phyloP scores from a whole-genome alignment of 1,284 basidiomycete species.

The Naganishia liquefaciens region DNA sequence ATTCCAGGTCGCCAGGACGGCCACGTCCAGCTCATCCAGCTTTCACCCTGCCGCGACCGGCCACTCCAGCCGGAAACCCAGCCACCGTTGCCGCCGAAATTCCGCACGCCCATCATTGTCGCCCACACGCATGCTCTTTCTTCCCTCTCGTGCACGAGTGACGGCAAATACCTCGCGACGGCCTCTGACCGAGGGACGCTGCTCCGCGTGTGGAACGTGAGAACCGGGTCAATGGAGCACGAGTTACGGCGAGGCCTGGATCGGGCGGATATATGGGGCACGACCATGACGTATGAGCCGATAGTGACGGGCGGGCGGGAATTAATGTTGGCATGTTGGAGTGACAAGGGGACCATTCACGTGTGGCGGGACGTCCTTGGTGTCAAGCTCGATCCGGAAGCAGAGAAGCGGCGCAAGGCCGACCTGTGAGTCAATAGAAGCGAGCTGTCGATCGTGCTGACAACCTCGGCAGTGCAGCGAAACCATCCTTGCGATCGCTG shows the following conservation, averaged over 20 bases:
- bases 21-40: slow-evolving; percentile 84
- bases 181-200: slow-evolving; percentile 83
- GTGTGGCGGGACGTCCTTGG: slow-evolving; percentile 61
- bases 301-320: slow-evolving; percentile 64
- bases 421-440: slow-evolving; percentile 20
- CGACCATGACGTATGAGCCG: slow-evolving; percentile 55
- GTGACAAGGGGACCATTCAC: slow-evolving; percentile 95
- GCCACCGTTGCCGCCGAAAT: slow-evolving; percentile 36
- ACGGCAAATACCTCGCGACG: slow-evolving; percentile 78
- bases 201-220: slow-evolving; percentile 82
- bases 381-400: slow-evolving; percentile 27
- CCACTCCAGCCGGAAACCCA: slow-evolving; percentile 20
- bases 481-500: slow-evolving; percentile 57
- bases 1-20: slow-evolving; percentile 86
- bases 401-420: slow-evolving; percentile 9
- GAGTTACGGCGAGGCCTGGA: slow-evolving; percentile 87
- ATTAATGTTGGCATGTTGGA: slow-evolving; percentile 79
- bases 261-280: slow-evolving; percentile 87
- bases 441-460: background rate
- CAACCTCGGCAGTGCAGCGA: slow-evolving; percentile 9
- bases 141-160: slow-evolving; percentile 72
- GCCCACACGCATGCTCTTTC: slow-evolving; percentile 80
- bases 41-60: slow-evolving; percentile 67
- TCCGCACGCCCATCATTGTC: slow-evolving; percentile 68
- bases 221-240: slow-evolving; percentile 70